These are phyloP conservation scores for Kodamaea sagamina DNA, from an alignment of 805 yeast genomes.

Conservation along the genomic window DNA sequence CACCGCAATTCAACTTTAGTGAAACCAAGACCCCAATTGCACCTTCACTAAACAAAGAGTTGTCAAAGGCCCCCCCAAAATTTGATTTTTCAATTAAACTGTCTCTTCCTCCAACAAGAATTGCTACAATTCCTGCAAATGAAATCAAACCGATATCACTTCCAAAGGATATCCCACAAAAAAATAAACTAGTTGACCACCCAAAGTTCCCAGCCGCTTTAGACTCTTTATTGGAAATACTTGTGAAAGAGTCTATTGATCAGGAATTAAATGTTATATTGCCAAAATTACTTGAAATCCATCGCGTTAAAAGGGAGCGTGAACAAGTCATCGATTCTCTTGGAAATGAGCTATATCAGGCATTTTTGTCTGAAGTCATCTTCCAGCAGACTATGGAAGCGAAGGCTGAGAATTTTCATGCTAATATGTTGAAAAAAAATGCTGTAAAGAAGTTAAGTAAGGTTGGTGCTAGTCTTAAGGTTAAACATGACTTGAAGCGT, in stretches of 20 bases:
- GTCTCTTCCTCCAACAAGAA: conserved; percentile 3
- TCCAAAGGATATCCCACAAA: conserved; percentile 1
- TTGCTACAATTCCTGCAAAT: neutral
- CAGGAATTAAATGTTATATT: conserved; percentile 28
- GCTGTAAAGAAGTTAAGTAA: conserved; percentile 33
- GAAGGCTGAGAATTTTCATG: conserved; percentile 46
- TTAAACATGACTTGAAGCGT: conserved; percentile 28
- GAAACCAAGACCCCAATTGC: too few relatives aligned
- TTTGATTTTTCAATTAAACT: neutral
- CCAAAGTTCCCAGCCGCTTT: conserved; percentile 33
- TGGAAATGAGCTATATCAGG: conserved; percentile 54
- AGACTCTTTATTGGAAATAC: conserved; percentile 19
- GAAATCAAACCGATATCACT: conserved; percentile 6
- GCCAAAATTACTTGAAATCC: conserved; percentile 25
- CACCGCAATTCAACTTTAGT: neutral
- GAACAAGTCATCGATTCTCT: conserved; percentile 35
- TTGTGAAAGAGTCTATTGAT: conserved; percentile 25
- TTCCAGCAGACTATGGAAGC: conserved; percentile 44
- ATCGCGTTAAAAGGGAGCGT: conserved; percentile 25
- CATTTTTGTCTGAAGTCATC: conserved; percentile 61
- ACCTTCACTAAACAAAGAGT: too few relatives aligned
- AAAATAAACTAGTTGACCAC: conserved; percentile 25
- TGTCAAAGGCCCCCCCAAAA: neutral
- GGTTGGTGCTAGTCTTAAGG: conserved; percentile 25
- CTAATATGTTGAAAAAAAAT: conserved; percentile 29